A percentile compares a stretch with the other conserved stretches of the same genome.
phyloP scores from a whole-genome alignment of 139 green algal genomes.

The Monoraphidium neglectum region DNA sequence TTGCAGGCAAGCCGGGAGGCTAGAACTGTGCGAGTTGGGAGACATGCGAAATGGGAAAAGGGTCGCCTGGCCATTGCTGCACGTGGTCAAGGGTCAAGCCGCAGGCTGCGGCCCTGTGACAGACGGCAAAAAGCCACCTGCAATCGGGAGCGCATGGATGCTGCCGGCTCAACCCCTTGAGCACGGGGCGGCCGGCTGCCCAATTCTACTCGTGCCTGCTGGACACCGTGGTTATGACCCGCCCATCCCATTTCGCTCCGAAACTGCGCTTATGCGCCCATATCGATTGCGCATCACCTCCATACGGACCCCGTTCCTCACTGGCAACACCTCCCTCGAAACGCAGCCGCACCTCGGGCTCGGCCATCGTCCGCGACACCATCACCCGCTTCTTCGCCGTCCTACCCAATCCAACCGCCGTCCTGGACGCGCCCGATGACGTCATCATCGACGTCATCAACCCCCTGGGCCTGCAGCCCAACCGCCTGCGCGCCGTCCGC shows the following conservation, averaged over 20 bases:
- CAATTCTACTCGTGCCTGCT: too few species aligned
- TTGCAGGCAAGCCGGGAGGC: constrained; percentile 41
- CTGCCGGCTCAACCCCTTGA: too few species aligned
- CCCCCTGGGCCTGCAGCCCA: constrained; percentile 49
- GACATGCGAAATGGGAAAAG: too few species aligned
- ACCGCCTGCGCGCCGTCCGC: neutral
- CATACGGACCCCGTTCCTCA: neutral
- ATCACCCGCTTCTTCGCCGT: constrained; percentile 40
- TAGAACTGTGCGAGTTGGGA: too few species aligned
- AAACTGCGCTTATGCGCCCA: too few species aligned
- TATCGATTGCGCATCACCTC: neutral
- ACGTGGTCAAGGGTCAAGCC: too few species aligned
- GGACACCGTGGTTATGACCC: too few species aligned
- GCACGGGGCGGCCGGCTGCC: too few species aligned
- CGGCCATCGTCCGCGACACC: constrained; percentile 21
- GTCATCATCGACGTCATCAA: constrained; percentile 13
- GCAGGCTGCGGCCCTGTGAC: too few species aligned
- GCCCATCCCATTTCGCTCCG: too few species aligned
- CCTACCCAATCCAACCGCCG: constrained; percentile 36
- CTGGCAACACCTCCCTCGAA: neutral
- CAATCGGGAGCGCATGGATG: too few species aligned
- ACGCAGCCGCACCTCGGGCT: constrained; percentile 50
- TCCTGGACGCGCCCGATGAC: constrained; percentile 30
- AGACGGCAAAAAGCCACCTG: too few species aligned
- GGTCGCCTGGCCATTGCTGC: neutral